phyloP scores from a whole-genome alignment of 1,284 basidiomycete genomes.

The Bjerkandera adusta region DNA sequence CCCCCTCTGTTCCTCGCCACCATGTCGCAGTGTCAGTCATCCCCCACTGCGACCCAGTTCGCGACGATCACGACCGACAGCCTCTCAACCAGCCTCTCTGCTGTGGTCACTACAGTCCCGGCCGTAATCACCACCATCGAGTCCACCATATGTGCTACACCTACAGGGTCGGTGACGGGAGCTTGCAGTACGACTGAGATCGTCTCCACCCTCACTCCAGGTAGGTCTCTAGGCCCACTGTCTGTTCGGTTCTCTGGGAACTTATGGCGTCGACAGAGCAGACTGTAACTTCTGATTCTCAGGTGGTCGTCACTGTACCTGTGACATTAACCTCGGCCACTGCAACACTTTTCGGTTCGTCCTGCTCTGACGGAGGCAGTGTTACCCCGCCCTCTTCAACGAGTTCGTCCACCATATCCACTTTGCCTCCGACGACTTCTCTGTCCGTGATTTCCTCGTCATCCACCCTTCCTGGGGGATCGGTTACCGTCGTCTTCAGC shows the following conservation, averaged over 20 bases:
- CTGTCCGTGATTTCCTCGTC: slow-evolving; percentile 9
- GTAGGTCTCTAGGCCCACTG: not conserved
- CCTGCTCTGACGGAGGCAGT: slow-evolving; percentile 13
- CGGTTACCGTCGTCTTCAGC: slow-evolving; percentile 15
- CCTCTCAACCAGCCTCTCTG: slow-evolving; percentile 35
- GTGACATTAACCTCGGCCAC: slow-evolving; percentile 32
- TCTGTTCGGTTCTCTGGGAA: no score
- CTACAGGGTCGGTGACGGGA: slow-evolving; percentile 25
- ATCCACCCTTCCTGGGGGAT: slow-evolving; percentile 19
- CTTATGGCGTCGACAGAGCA: slow-evolving; percentile 32
- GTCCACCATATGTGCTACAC: slow-evolving; percentile 29
- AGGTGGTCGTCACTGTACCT: slow-evolving; percentile 33
- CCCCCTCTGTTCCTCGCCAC: not conserved
- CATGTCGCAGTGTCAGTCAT: slow-evolving; percentile 30
- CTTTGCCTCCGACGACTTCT: slow-evolving; percentile 9
- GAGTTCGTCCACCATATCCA: slow-evolving; percentile 5
- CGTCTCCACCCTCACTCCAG: slow-evolving; percentile 27
- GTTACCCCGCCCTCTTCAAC: not conserved
- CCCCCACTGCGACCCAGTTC: slow-evolving; percentile 38
- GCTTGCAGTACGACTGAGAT: slow-evolving; percentile 22
- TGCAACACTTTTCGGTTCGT: slow-evolving; percentile 38
- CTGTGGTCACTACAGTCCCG: slow-evolving; percentile 25
- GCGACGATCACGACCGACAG: slow-evolving; percentile 31
- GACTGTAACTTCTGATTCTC: slow-evolving; percentile 32
- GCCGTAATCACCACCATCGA: slow-evolving; percentile 29